These are phyloP conservation scores for Phymatotrichopsis omnivora DNA, from an alignment of 2,329 filamentous ascomycete genomes.

Conservation along the genomic window DNA sequence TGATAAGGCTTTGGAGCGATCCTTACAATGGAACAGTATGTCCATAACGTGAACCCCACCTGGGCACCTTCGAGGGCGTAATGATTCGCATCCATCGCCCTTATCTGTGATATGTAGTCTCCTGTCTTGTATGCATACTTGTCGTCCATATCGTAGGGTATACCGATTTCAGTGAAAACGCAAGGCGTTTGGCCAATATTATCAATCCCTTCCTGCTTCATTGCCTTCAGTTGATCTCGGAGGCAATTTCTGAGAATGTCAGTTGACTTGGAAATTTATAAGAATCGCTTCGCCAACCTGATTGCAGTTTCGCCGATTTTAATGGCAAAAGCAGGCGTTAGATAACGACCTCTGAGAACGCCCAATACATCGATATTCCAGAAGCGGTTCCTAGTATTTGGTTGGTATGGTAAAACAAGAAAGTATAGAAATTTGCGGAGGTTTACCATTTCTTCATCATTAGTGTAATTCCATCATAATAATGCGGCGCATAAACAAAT, in stretches of 20 bases:
- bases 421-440: neutral
- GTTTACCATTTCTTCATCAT: slow-evolving; percentile 87
- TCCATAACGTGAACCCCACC: slow-evolving; percentile 83
- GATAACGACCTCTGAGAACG: slow-evolving; percentile 76
- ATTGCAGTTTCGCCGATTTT: slow-evolving; percentile 90
- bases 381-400: slow-evolving; percentile 56
- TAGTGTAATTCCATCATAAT: slow-evolving; percentile 90
- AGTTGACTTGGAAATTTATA: slow-evolving; percentile 27
- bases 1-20: neutral
- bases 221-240: slow-evolving; percentile 70
- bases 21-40: slow-evolving; percentile 62
- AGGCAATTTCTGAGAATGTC: slow-evolving; percentile 61
- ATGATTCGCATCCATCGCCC: slow-evolving; percentile 92
- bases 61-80: slow-evolving; percentile 78
- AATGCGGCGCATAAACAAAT: slow-evolving; percentile 89
- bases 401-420: neutral
- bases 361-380: slow-evolving; percentile 98
- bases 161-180: slow-evolving; percentile 88
- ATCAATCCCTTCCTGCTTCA: slow-evolving; percentile 77
- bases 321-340: slow-evolving; percentile 81
- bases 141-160: slow-evolving; percentile 98
- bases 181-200: slow-evolving; percentile 68
- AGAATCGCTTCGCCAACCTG: slow-evolving; percentile 12
- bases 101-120: slow-evolving; percentile 83
- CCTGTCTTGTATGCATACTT: slow-evolving; percentile 92